Conservation (phyloP, 257 asterid genomes). For the Petrea volubilis region DNA sequence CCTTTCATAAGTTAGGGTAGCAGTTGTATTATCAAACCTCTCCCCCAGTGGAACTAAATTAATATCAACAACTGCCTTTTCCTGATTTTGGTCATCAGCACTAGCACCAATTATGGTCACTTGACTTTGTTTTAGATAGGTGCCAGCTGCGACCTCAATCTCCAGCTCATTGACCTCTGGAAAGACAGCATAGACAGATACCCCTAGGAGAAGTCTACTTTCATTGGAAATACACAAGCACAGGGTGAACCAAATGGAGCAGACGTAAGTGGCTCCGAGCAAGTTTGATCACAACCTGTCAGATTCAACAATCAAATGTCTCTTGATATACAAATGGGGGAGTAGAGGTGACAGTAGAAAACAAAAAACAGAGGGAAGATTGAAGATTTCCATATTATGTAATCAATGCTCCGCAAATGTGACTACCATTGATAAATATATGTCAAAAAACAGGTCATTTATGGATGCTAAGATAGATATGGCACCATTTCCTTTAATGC, state of each 20-base stretch:
- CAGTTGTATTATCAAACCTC: slow-evolving; percentile 92
- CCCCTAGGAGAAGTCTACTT: slow-evolving; percentile 83
- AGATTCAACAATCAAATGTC: slow-evolving; percentile 25
- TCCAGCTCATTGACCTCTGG: slow-evolving; percentile 80
- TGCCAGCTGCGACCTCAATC: slow-evolving; percentile 90
- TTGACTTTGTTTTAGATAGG: slow-evolving; percentile 86
- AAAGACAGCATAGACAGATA: slow-evolving; percentile 70
- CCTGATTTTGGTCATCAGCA: slow-evolving; percentile 83
- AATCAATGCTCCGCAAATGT: neutral
- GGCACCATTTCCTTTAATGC: neutral
- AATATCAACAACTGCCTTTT: slow-evolving; percentile 71
- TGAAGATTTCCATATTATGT: neutral
- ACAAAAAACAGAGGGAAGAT: neutral
- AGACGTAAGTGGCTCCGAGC: slow-evolving; percentile 81
- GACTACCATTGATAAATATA: neutral
- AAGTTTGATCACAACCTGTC: slow-evolving; percentile 86
- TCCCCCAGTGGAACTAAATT: slow-evolving; percentile 94
- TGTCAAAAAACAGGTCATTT: neutral
- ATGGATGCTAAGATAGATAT: neutral
- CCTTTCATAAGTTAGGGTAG: slow-evolving; percentile 78
- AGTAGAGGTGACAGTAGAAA: neutral
- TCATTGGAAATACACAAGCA: slow-evolving; percentile 93
- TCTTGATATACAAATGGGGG: slow-evolving; percentile 2
- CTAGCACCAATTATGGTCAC: slow-evolving; percentile 87
- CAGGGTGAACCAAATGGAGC: slow-evolving; percentile 85